A percentile compares a stretch with the other conserved stretches of the same genome.
phyloP scores from a whole-genome alignment of 2,329 filamentous ascomycete genomes.

The Verticillium zaregamsianum region DNA sequence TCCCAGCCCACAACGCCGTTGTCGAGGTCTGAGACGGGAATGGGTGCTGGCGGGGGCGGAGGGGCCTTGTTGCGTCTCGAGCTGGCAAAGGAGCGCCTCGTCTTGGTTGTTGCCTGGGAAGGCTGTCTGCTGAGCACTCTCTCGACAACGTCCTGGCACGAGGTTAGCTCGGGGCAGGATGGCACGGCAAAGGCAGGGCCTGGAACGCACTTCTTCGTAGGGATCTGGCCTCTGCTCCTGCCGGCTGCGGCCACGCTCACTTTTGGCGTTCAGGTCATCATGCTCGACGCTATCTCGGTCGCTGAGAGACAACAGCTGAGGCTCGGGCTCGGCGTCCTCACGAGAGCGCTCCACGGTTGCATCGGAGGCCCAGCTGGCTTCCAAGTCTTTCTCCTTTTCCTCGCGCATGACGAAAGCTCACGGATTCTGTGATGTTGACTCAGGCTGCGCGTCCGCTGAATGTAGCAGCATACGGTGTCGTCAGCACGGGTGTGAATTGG shows the following conservation, averaged over 20 bases:
- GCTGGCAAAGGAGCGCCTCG: constrained; percentile 14
- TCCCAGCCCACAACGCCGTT: constrained; percentile 58
- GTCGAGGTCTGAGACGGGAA: constrained; percentile 48
- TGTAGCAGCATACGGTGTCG: too few species aligned
- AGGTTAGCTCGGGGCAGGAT: not conserved
- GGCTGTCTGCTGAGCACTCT: constrained; percentile 16
- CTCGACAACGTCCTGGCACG: constrained; percentile 1
- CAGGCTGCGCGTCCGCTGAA: too few species aligned
- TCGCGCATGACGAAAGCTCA: not conserved
- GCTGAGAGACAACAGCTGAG: constrained; percentile 19
- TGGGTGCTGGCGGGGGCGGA: constrained; percentile 25
- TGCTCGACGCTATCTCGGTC: constrained; percentile 8
- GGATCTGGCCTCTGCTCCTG: not conserved
- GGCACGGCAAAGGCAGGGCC: not conserved
- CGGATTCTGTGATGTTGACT: too few species aligned
- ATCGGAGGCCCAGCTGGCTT: not conserved
- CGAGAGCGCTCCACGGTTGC: not conserved
- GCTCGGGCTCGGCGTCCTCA: constrained; percentile 7
- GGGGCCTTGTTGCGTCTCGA: constrained; percentile 19
- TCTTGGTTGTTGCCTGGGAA: constrained; percentile 11
- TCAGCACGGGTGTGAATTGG: too few species aligned
- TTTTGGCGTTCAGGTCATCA: not conserved
- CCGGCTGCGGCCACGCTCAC: not conserved
- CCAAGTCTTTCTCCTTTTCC: not conserved
- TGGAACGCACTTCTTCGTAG: not conserved